Evolutionary conservation across 2,329 filamentous ascomycete genomes (phyloP).

Genomic region (Simplicillium aogashimaense): DNA sequence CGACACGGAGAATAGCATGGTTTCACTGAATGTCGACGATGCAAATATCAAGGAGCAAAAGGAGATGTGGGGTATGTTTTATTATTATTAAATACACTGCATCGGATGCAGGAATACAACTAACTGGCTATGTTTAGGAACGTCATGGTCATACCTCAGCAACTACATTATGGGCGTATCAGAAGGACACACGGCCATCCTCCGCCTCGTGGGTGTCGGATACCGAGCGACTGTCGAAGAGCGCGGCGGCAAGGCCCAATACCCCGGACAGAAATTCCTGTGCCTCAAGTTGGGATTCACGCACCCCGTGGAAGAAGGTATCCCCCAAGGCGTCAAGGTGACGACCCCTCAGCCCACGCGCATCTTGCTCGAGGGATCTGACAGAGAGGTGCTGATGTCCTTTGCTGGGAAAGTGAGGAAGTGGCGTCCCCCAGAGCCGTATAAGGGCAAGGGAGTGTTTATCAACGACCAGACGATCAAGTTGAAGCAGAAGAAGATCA

Average conservation of each 20-base stretch:
- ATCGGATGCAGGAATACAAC: neutral
- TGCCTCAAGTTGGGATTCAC: slow-evolving; percentile 94
- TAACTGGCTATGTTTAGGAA: slow-evolving; percentile 45
- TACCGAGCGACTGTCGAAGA: slow-evolving; percentile 84
- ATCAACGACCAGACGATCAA: slow-evolving; percentile 96
- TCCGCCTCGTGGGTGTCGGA: slow-evolving; percentile 88
- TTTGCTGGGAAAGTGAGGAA: slow-evolving; percentile 82
- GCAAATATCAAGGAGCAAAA: slow-evolving; percentile 61
- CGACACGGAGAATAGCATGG: slow-evolving; percentile 52
- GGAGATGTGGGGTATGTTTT: slow-evolving; percentile 81
- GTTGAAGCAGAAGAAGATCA: slow-evolving; percentile 96
- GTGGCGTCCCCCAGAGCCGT: slow-evolving; percentile 91
- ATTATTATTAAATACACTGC: neutral
- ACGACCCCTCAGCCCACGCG: slow-evolving; percentile 85
- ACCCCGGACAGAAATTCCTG: slow-evolving; percentile 77
- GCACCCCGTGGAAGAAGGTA: slow-evolving; percentile 82
- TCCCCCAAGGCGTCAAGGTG: slow-evolving; percentile 75
- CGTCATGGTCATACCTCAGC: slow-evolving; percentile 78
- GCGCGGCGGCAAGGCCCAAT: slow-evolving; percentile 63
- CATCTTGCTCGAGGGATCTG: slow-evolving; percentile 77
- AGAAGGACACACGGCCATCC: slow-evolving; percentile 88
- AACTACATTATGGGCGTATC: slow-evolving; percentile 91
- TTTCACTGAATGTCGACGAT: slow-evolving; percentile 62
- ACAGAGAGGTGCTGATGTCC: slow-evolving; percentile 79
- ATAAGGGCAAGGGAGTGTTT: slow-evolving; percentile 99